These are phyloP conservation scores for Alloteropsis angusta DNA, from an alignment of 202 grass and related monocot genomes.

Conservation along the genomic window DNA sequence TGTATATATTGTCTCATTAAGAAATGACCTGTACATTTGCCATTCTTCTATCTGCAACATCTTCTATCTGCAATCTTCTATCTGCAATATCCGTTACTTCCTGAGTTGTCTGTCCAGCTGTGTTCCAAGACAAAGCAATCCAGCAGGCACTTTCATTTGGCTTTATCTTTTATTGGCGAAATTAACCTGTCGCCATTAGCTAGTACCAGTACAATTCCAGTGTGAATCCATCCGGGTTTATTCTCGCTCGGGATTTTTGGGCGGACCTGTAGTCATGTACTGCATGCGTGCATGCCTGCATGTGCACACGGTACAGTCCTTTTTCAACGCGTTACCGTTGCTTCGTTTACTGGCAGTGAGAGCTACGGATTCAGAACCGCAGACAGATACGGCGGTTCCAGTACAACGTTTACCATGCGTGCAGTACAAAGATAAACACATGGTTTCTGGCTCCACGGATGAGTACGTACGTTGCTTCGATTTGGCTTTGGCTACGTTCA, in stretches of 20 bases:
- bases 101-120: slow-evolving; percentile 3
- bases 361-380: background rate
- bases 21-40: background rate
- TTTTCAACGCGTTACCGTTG: slow-evolving; percentile 5
- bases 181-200: background rate
- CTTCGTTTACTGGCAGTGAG: background rate
- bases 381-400: background rate
- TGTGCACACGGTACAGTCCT: background rate
- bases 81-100: background rate
- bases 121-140: background rate
- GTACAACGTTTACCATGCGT: background rate
- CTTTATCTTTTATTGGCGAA: background rate
- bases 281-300: background rate
- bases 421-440: background rate
- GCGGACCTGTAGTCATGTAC: background rate
- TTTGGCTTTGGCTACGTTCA: background rate
- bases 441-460: background rate
- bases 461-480: background rate
- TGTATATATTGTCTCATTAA: background rate
- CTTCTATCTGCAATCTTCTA: background rate
- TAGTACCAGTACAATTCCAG: background rate
- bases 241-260: background rate
- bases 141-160: background rate
- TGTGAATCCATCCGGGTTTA: background rate
- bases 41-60: background rate